phyloP scores from a whole-genome alignment of 495 filamentous ascomycete species.

The Penicilliopsis zonata region DNA sequence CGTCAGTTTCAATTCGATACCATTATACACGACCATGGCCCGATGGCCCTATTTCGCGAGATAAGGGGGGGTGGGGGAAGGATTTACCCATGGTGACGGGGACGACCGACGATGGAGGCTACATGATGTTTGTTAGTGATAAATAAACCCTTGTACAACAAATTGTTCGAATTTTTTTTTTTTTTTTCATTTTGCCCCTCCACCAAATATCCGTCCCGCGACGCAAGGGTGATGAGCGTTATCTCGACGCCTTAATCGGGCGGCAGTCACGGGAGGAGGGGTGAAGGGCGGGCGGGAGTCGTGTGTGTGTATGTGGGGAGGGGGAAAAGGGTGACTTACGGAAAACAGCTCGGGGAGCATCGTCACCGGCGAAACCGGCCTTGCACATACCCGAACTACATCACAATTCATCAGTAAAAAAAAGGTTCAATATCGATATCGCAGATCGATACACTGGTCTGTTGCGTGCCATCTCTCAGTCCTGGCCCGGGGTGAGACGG shows the following conservation, averaged over 20 bases:
- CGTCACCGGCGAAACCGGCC: constrained; percentile 99
- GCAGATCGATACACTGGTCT: too few relatives aligned
- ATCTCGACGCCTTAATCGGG: background rate
- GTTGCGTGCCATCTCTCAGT: too few relatives aligned
- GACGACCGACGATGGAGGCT: constrained; percentile 99
- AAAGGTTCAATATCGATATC: constrained; percentile 1
- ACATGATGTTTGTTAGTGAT: constrained; percentile 14
- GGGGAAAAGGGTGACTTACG: constrained; percentile 61
- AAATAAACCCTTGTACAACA: too few relatives aligned
- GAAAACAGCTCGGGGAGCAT: constrained; percentile 99
- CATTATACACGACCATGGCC: too few relatives aligned
- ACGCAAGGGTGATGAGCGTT: constrained; percentile 16
- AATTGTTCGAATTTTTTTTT: too few relatives aligned
- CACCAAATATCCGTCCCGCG: too few relatives aligned
- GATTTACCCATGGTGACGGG: constrained; percentile 98
- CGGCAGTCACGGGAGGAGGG: constrained; percentile 3
- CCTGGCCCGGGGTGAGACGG: constrained; percentile 3
- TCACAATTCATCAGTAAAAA: constrained; percentile 35
- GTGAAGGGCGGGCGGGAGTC: constrained; percentile 1
- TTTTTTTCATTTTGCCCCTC: too few relatives aligned
- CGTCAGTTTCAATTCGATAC: too few relatives aligned
- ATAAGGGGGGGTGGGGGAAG: constrained; percentile 6
- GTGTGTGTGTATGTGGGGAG: constrained; percentile 1
- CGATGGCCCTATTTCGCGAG: too few relatives aligned
- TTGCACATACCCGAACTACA: constrained; percentile 99